Conservation (phyloP, 257 asterid genomes). For the Forsythia suspensa region DNA sequence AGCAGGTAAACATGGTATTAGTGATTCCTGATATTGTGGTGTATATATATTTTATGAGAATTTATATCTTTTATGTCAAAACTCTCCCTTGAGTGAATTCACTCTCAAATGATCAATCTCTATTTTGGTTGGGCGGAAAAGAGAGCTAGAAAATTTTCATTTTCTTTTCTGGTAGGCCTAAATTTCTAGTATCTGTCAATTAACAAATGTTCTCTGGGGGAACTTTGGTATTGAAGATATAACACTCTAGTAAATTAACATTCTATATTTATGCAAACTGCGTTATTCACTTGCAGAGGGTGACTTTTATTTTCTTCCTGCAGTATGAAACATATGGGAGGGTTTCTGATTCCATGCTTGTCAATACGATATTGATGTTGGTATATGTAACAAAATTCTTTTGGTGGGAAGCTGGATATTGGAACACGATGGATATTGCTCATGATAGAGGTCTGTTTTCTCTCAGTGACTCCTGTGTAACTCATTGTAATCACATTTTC, state of each 20-base stretch:
- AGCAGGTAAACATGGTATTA: slow-evolving; percentile 62
- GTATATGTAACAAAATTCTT: slow-evolving; percentile 92
- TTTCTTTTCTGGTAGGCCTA: neutral
- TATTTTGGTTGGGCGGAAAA: neutral
- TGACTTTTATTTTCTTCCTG: slow-evolving; percentile 19
- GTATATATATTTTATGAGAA: neutral
- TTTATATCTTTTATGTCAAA: neutral
- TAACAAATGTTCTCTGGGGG: neutral
- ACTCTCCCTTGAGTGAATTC: neutral
- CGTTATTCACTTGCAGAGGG: slow-evolving; percentile 18
- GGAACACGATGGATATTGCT: slow-evolving; percentile 99
- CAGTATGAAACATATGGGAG: slow-evolving; percentile 83
- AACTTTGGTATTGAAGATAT: neutral
- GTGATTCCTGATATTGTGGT: neutral
- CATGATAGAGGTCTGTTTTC: slow-evolving; percentile 82
- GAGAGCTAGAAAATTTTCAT: neutral
- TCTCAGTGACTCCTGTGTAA: slow-evolving; percentile 8
- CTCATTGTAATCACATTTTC: slow-evolving; percentile 13
- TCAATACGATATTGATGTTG: slow-evolving; percentile 71
- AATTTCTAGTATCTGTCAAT: neutral
- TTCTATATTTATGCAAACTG: neutral
- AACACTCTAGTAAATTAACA: neutral
- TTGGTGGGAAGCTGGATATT: slow-evolving; percentile 99
- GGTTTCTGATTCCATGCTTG: slow-evolving; percentile 89
- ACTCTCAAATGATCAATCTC: slow-evolving; percentile 9